A percentile compares a stretch with the other conserved stretches of the same genome.
Conservation (phyloP, 129 eudicot species). For the Helianthus annuus region HanXRQr2.0-SUNRISE NC_035448.2:204038493-204038992, state of each 20-base stretch:
- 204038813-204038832: constrained; percentile 40
- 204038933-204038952: constrained; percentile 26
- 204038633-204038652: constrained; percentile 39
- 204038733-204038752: constrained; percentile 41
- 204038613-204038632: constrained; percentile 68
- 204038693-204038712: constrained; percentile 36
- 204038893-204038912: constrained; percentile 60
- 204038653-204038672: constrained; percentile 18
- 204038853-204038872: constrained; percentile 76
- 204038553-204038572: constrained; percentile 74
- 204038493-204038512: constrained; percentile 52
- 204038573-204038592: constrained; percentile 63
- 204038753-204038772: constrained; percentile 47
- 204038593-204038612: constrained; percentile 59
- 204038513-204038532: constrained; percentile 65
- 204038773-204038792: constrained; percentile 30
- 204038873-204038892: constrained; percentile 62
- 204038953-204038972: constrained; percentile 23
- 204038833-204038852: constrained; percentile 30
- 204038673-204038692: constrained; percentile 45
- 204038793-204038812: constrained; percentile 55
- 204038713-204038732: constrained; percentile 78
- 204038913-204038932: constrained; percentile 71
- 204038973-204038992: constrained; percentile 57
- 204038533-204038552: constrained; percentile 38